Base-by-base conservation (phyloP, 176 grass and related monocot genomes). In the Triticum monococcum region DNA sequence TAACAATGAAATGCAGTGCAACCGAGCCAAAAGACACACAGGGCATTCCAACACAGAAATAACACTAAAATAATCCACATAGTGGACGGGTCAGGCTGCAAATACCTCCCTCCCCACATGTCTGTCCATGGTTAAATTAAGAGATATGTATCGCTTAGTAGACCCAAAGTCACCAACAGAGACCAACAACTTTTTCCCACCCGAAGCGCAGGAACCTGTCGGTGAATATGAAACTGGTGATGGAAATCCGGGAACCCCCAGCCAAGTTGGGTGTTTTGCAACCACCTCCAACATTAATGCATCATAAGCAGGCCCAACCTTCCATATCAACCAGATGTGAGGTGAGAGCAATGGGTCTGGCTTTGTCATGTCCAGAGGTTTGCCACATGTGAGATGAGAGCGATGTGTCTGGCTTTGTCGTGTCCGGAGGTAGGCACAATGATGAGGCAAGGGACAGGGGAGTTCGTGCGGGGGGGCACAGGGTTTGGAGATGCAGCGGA, bases 111-210 rank as follows among this genome's bases (percentile, higher is more conserved):
- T 92, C 92, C 89, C 94, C 22, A 95, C 86, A 48, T 88, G 92
- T 82, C 81, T 92, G 36, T 97, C 92, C 89, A 94, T 94, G 59
- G 89, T 87, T 46, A 97, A 83, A 87, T 91, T 93, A 23, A 95
- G 86, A 93, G 88, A 82, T 89, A 93, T 30, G 89, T 93, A 66
- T 93, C 91, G 81, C 89, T 95, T 38, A 95, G 87, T 43, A 95
- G 91, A 76, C 87, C 89, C 90, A 50, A 93, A 94, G 81, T 97
- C 92, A 46, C 95, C 95, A 80, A 92, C 90, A 77, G 92, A 94
- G 79, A 94, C 86, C 5, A 92, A 89, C 78, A 97, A 86, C 72
- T 94, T 95, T 4, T 89, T 97, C 48, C 95, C 92, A 82, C 91
- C 92, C 31, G 85, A 84, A 43, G 89, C 91, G 76, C 90, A 93